Evolutionary conservation across 805 yeast genomes (phyloP).

Genomic region (Candida arabinofermentans): DNA sequence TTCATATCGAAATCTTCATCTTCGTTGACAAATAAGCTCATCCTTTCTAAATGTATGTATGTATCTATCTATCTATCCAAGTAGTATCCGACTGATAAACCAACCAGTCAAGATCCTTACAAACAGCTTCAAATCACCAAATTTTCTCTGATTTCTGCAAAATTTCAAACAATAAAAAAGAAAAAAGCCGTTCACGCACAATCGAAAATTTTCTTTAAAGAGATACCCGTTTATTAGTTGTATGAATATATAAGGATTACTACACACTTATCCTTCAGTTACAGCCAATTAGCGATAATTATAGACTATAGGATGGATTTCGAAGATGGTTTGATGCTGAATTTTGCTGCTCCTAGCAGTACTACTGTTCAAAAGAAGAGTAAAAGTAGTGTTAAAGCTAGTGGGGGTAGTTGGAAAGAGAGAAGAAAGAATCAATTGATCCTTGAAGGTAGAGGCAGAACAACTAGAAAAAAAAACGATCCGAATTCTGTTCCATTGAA

Average conservation of each 20-base stretch:
- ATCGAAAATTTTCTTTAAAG: too few species aligned
- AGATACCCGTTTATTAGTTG: too few species aligned
- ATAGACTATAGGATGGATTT: constrained; percentile 14
- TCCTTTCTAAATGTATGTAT: not conserved
- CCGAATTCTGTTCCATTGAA: constrained; percentile 12
- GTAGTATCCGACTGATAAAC: too few species aligned
- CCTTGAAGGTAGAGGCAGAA: constrained; percentile 40
- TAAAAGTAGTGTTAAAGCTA: constrained; percentile 35
- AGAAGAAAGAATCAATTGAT: constrained; percentile 59
- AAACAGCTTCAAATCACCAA: too few species aligned
- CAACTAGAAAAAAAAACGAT: constrained; percentile 12
- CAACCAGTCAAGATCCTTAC: too few species aligned
- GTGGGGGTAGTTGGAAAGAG: constrained; percentile 83
- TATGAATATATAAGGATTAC: not conserved
- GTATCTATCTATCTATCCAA: not conserved
- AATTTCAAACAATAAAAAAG: too few species aligned
- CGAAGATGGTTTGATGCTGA: constrained; percentile 74
- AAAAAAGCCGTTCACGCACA: too few species aligned
- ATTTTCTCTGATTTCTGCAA: too few species aligned
- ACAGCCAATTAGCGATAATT: not conserved
- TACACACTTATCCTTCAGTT: not conserved
- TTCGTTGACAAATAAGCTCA: constrained; percentile 33
- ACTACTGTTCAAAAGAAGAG: constrained; percentile 17
- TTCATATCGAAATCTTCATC: constrained; percentile 21
- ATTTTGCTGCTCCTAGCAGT: constrained; percentile 52